These are phyloP conservation scores for Backusella australiensis DNA, from an alignment of 192 early-diverging fungal species.

Conservation along the genomic window DNA sequence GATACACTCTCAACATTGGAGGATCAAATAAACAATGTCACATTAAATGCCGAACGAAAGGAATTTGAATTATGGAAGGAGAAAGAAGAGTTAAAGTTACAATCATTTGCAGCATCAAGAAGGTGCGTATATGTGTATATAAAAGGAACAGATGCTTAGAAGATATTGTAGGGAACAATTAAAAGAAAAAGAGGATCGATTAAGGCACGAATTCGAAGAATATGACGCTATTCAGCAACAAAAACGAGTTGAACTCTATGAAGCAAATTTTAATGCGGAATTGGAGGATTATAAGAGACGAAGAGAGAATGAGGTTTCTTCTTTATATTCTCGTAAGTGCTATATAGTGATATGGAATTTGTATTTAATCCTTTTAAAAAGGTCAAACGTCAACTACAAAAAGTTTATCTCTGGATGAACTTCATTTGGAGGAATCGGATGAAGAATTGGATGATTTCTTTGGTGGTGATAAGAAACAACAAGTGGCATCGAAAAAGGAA, in stretches of 20 bases:
- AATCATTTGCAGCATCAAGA: background rate
- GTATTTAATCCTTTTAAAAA: background rate
- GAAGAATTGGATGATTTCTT: conserved; percentile 5
- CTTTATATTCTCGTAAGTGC: conserved; percentile 26
- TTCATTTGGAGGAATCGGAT: conserved; percentile 12
- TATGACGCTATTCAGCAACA: conserved; percentile 21
- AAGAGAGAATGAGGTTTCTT: conserved; percentile 28
- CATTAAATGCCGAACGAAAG: conserved; percentile 12
- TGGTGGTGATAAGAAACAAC: background rate
- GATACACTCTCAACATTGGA: conserved; percentile 19
- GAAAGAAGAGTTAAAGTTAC: conserved; percentile 4
- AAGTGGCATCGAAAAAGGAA: background rate
- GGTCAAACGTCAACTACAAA: background rate
- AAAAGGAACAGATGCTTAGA: background rate
- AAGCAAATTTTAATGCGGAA: conserved; percentile 36
- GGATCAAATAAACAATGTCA: conserved; percentile 16
- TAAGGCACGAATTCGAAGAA: conserved; percentile 20
- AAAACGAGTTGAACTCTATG: conserved; percentile 30
- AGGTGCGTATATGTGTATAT: background rate
- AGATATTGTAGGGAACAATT: conserved; percentile 6
- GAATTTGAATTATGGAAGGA: conserved; percentile 31
- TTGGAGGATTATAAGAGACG: conserved; percentile 29
- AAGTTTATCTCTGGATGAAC: conserved; percentile 14
- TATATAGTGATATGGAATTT: background rate
- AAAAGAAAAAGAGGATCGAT: background rate